Conservation (phyloP, 768 basidiomycete genomes). For the Hysterangium stoloniferum region DNA sequence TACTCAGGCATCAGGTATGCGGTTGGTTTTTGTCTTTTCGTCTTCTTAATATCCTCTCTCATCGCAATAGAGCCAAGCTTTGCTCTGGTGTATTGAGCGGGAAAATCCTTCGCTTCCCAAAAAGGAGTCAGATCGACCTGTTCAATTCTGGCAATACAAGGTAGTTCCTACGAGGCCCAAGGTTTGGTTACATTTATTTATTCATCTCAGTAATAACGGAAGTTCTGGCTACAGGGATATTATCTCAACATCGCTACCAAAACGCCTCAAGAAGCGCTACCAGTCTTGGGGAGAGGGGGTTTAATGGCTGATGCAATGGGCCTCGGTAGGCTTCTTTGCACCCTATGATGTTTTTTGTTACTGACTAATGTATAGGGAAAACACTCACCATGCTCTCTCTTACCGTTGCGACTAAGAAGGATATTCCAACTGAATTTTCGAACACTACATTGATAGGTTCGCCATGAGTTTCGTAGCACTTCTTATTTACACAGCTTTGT, state of each 20-base stretch:
- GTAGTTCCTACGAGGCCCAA: constrained; percentile 31
- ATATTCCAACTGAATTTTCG: constrained; percentile 46
- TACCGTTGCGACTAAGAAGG: constrained; percentile 67
- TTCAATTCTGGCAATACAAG: constrained; percentile 85
- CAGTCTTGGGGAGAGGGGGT: constrained; percentile 74
- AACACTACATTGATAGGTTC: constrained; percentile 75
- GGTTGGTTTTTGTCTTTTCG: constrained; percentile 1
- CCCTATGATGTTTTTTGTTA: not conserved
- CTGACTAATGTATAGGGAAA: constrained; percentile 44
- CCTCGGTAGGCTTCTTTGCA: constrained; percentile 34
- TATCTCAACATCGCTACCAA: constrained; percentile 62
- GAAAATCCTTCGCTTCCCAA: constrained; percentile 75
- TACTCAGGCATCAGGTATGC: constrained; percentile 75
- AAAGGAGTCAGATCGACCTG: constrained; percentile 57
- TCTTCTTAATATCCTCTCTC: not conserved
- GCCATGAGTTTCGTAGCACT: constrained; percentile 14
- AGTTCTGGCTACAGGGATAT: not conserved
- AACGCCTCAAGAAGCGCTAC: constrained; percentile 58
- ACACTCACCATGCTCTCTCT: constrained; percentile 84
- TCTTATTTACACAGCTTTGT: constrained; percentile 1
- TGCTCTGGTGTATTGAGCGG: constrained; percentile 77
- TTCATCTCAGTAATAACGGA: not conserved
- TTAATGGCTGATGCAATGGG: constrained; percentile 91
- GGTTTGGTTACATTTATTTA: constrained; percentile 29
- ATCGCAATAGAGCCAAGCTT: constrained; percentile 57